Evolutionary conservation across 78 protist species (phyloP).

Genomic region (Corallochytrium limacisporum): DNA sequence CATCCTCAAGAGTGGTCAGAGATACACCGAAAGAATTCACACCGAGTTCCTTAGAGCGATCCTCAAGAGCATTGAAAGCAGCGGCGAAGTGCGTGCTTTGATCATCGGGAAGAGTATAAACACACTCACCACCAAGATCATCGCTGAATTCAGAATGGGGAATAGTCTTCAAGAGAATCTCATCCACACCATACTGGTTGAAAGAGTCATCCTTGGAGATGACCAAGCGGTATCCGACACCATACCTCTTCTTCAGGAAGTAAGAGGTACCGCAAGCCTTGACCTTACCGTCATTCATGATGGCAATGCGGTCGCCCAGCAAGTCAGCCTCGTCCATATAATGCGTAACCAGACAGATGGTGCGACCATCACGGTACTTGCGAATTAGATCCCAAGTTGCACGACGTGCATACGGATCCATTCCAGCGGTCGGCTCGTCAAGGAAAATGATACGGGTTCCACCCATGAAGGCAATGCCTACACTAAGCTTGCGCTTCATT

Average conservation of each 20-base stretch:
- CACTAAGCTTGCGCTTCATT: constrained; percentile 43
- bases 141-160: neutral
- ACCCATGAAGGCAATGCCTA: constrained; percentile 46
- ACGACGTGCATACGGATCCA: constrained; percentile 56
- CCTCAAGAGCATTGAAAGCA: neutral
- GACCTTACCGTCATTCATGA: constrained; percentile 64
- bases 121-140: neutral
- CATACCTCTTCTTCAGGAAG: constrained; percentile 55
- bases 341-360: constrained; percentile 66
- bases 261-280: constrained; percentile 46
- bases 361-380: constrained; percentile 19
- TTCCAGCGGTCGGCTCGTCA: constrained; percentile 47
- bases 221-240: constrained; percentile 67
- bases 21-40: constrained; percentile 1
- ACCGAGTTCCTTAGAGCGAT: neutral
- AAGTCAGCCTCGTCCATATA: constrained; percentile 89
- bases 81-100: too few relatives aligned
- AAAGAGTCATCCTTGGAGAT: neutral
- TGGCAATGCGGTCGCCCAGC: constrained; percentile 75
- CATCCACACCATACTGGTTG: neutral
- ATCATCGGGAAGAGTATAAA: neutral
- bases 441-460: constrained; percentile 22
- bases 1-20: constrained; percentile 43
- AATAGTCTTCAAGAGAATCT: neutral
- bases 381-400: constrained; percentile 51